Base-by-base conservation (phyloP, 257 asterid genomes). In the Solanum lignicaule region DNA sequence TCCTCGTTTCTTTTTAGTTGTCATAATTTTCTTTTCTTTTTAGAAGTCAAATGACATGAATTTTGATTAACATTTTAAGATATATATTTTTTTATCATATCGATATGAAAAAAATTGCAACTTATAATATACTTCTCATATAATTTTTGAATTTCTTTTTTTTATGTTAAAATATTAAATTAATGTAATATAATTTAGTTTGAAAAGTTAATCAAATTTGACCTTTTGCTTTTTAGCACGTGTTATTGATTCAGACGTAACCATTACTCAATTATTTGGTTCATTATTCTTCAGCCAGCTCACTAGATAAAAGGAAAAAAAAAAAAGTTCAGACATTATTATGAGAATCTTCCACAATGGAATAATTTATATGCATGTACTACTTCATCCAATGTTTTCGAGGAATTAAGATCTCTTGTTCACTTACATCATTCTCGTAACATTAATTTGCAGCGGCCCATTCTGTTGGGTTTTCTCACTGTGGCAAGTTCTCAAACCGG, bases 401-500 rank as follows among this genome's bases (percentile, higher is more conserved):
- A 62, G 16, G 5, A 65, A 65, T n/a, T n/a, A 25, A 66, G 18
- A 65, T 25, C 33, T 2, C 0, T 58, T 8, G 15, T 0, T n/a
- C 32, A n/a, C 16, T 65, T 65, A 62, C 6, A 3, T 41, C 48
- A 11, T 41, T 11, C 48, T 41, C 5, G 52, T 48, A 60, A 60
- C 8, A 0, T 43, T 43, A 43, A 78, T 31, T 41, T 87, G 92
- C 93, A 94, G 99, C 93, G 21, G 90, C 94, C 76, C 99, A 96
- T 92, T 93, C 95, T 0, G 88, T 96, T 43, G 99, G 99, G 9
- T 95, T 96, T 91, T 93, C 99, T 31, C 99, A 95, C 87, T 96
- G 99, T 88, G 79, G 38, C 93, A 92, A 87, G 83, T 92, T 96
- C n/a, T 32, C 98, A 3, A 92, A 93, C 89, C 93, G 99, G 83